These are phyloP conservation scores for Poa annua DNA, from an alignment of 176 grass and related monocot genomes.

Conservation along the genomic window DNA sequence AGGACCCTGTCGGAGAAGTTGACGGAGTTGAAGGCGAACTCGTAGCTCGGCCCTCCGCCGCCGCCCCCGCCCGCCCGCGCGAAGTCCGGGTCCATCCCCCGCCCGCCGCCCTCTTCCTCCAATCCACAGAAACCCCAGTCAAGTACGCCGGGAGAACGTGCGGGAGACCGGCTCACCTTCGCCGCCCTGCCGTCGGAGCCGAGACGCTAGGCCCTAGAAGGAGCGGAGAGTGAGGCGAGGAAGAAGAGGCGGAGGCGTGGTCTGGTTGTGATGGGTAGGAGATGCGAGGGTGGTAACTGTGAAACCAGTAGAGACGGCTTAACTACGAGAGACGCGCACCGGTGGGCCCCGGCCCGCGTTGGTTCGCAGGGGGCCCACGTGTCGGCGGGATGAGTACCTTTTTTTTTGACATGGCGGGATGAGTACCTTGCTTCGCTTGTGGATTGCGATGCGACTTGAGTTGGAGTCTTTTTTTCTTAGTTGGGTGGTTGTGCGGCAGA, in stretches of 20 bases:
- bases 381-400: slow-evolving; percentile 1
- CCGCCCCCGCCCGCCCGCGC: slow-evolving; percentile 61
- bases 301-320: slow-evolving; percentile 16
- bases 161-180: slow-evolving; percentile 21
- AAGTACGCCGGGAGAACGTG: not conserved
- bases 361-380: not conserved
- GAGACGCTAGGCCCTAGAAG: slow-evolving; percentile 24
- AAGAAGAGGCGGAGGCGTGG: not conserved
- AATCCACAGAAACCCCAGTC: not conserved
- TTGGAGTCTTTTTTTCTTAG: not conserved
- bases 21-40: slow-evolving; percentile 91
- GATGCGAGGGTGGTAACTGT: not conserved
- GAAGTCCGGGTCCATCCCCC: slow-evolving; percentile 81
- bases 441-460: slow-evolving; percentile 10
- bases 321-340: not conserved
- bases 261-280: not conserved
- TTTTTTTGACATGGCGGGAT: not conserved
- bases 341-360: not conserved
- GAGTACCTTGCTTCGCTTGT: slow-evolving; percentile 11
- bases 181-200: not conserved
- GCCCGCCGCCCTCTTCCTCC: not conserved
- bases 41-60: slow-evolving; percentile 54
- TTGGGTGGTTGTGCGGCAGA: slow-evolving; percentile 7
- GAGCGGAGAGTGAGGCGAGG: not conserved
- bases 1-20: slow-evolving; percentile 93